Percentiles rank a stretch among this genome's conserved stretches.
These are phyloP conservation scores for Venturia carpophila DNA, from an alignment of 2,329 filamentous ascomycete genomes.

Conservation along the genomic window DNA sequence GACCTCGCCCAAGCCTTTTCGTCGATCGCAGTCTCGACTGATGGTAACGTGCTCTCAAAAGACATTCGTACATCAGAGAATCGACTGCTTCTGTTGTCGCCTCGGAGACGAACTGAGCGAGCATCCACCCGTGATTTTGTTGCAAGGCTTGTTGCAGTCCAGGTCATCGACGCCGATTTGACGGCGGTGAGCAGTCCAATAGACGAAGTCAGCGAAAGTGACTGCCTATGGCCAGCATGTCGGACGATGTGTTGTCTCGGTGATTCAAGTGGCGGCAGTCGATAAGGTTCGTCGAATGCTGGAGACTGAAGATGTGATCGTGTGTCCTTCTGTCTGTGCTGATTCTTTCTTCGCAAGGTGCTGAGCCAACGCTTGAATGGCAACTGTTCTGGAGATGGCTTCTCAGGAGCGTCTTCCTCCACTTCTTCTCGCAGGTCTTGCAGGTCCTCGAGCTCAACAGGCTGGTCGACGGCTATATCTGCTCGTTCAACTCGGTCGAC, in stretches of 20 bases:
- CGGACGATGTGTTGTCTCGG: constrained; percentile 15
- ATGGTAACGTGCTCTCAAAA: constrained; percentile 47
- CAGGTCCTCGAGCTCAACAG: constrained; percentile 18
- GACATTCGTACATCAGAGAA: constrained; percentile 55
- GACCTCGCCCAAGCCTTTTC: constrained; percentile 63
- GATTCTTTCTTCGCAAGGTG: constrained; percentile 54
- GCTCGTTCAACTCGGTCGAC: background rate
- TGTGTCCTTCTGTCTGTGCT: constrained; percentile 20
- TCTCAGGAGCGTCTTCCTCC: constrained; percentile 3
- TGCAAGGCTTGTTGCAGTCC: constrained; percentile 62
- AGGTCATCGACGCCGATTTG: constrained; percentile 71
- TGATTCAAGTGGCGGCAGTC: constrained; percentile 10
- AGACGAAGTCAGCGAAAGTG: constrained; percentile 61
- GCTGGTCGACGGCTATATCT: constrained; percentile 1
- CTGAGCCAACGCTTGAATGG: constrained; percentile 70
- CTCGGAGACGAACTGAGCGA: constrained; percentile 8
- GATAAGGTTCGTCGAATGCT: constrained; percentile 21
- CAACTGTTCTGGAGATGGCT: constrained; percentile 19
- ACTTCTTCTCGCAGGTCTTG: constrained; percentile 5
- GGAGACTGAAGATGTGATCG: constrained; percentile 22
- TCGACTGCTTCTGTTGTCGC: constrained; percentile 49
- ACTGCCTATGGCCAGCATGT: constrained; percentile 29
- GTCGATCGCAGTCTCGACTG: constrained; percentile 48
- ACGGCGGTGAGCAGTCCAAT: constrained; percentile 72
- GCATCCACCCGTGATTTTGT: constrained; percentile 45